phyloP scores from a whole-genome alignment of 495 filamentous ascomycete species.

The Tuber magnatum region DNA sequence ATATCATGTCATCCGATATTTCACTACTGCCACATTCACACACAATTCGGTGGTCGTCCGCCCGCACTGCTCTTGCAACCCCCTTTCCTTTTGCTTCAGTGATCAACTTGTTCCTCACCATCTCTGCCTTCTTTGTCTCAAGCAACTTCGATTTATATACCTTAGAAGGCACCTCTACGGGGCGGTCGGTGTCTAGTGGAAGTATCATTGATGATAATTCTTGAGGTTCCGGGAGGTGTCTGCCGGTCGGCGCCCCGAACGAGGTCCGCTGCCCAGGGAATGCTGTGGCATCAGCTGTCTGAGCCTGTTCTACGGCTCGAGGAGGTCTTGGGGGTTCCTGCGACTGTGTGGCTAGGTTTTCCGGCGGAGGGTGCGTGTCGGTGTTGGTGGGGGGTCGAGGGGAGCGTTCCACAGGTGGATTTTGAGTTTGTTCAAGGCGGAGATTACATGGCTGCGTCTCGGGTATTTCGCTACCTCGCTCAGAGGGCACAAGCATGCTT shows the following conservation, averaged over 20 bases:
- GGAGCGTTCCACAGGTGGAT: not conserved
- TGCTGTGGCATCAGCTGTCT: not conserved
- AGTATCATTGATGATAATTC: not conserved
- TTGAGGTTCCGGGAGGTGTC: not conserved
- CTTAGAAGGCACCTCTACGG: not conserved
- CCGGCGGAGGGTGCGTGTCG: not conserved
- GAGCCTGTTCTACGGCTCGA: not conserved
- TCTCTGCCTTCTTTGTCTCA: not conserved
- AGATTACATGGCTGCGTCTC: constrained; percentile 21
- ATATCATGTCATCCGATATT: constrained; percentile 24
- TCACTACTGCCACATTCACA: constrained; percentile 35
- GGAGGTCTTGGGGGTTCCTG: not conserved
- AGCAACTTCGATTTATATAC: constrained; percentile 2
- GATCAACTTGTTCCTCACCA: not conserved
- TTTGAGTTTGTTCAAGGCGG: not conserved
- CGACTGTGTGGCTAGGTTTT: not conserved
- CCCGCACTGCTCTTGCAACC: not conserved
- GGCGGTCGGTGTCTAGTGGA: not conserved
- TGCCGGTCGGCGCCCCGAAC: not conserved
- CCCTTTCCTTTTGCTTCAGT: constrained; percentile 6
- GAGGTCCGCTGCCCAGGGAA: not conserved
- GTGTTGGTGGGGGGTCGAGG: not conserved
- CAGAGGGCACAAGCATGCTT: constrained; percentile 22
- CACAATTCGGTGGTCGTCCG: constrained; percentile 11
- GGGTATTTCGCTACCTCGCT: constrained; percentile 15